phyloP scores from a whole-genome alignment of 2,329 filamentous ascomycete genomes.

The Xylaria sp. region DNA sequence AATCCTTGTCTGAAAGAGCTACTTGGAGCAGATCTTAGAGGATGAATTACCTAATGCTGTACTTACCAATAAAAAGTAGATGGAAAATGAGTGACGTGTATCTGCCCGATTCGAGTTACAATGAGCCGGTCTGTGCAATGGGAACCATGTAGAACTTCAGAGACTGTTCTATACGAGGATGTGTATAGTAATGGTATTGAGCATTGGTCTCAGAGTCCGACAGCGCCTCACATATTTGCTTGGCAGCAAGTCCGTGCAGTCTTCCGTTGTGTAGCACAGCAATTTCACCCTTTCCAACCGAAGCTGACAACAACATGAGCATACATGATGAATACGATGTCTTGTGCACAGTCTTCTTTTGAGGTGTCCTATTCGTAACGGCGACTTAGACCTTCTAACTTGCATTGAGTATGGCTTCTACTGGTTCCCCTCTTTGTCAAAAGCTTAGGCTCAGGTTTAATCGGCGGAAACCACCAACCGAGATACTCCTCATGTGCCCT shows the following conservation, averaged over 20 bases:
- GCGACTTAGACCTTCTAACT: background rate
- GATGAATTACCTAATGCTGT: background rate
- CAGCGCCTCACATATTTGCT: background rate
- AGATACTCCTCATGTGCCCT: background rate
- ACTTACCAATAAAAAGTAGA: background rate
- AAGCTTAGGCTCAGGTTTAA: background rate
- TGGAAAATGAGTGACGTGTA: background rate
- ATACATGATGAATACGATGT: background rate
- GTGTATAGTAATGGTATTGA: background rate
- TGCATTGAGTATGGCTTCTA: background rate
- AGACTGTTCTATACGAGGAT: background rate
- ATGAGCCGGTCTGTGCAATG: too few species aligned
- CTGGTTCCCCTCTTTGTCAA: background rate
- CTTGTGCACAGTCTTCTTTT: background rate
- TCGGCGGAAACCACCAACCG: background rate
- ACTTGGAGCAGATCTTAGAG: background rate
- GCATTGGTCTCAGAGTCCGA: background rate
- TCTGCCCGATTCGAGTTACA: background rate
- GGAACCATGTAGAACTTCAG: background rate
- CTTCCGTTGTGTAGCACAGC: too few species aligned
- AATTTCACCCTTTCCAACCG: background rate
- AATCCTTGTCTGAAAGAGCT: slow-evolving; percentile 37
- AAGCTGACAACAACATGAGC: background rate
- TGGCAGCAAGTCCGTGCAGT: background rate
- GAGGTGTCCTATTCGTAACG: background rate